These are phyloP conservation scores for Zizania palustris DNA, from an alignment of 202 grass and related monocot species.

Conservation along the genomic window DNA sequence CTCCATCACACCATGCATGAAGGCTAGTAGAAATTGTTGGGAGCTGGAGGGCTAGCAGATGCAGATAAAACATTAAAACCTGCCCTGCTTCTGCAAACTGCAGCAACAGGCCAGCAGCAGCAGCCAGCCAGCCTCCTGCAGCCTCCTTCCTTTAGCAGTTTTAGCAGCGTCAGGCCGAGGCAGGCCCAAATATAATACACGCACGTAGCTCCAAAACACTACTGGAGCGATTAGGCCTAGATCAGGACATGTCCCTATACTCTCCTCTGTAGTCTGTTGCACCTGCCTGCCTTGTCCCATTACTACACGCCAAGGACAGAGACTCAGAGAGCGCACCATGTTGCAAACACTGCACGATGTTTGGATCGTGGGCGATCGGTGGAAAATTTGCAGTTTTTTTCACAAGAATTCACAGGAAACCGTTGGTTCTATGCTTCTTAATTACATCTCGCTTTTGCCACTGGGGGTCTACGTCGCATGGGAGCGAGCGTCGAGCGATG, in stretches of 20 bases:
- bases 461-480: constrained; percentile 47
- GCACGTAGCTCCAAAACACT: constrained; percentile 31
- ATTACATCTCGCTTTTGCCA: too few species aligned
- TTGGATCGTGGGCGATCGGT: background rate
- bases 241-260: constrained; percentile 34
- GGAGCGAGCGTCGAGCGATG: constrained; percentile 26
- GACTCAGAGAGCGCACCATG: background rate
- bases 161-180: background rate
- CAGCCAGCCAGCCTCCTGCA: constrained; percentile 13
- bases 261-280: background rate
- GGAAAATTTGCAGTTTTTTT: background rate
- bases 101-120: background rate
- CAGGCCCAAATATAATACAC: constrained; percentile 8
- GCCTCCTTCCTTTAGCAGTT: constrained; percentile 34
- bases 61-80: background rate
- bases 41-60: background rate
- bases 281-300: constrained; percentile 1
- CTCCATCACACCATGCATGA: background rate
- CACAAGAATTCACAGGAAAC: background rate
- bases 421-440: constrained; percentile 16
- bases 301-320: constrained; percentile 18
- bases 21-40: background rate
- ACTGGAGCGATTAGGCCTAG: background rate
- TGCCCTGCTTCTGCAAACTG: constrained; percentile 9
- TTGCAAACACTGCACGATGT: background rate